These are phyloP conservation scores for Fusarium sp. DNA, from an alignment of 2,329 filamentous ascomycete genomes.

Conservation along the genomic window DNA sequence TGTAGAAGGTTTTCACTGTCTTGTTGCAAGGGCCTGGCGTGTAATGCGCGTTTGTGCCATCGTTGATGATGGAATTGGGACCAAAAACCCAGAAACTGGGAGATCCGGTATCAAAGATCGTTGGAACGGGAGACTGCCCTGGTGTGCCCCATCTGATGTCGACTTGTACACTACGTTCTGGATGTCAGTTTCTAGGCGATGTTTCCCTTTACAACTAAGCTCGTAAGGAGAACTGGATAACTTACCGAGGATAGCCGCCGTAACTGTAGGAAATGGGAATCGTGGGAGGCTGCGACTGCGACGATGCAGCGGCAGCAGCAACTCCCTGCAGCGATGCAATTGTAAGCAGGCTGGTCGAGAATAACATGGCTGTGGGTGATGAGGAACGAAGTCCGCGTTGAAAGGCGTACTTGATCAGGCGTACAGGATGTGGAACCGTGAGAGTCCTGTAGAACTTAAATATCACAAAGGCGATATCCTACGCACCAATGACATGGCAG, in stretches of 20 bases:
- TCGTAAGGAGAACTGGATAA: neutral
- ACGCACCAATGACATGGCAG: too few species aligned
- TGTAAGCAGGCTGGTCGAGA: neutral
- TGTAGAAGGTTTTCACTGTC: constrained; percentile 12
- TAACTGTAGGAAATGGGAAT: constrained; percentile 10
- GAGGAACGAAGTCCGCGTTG: too few species aligned
- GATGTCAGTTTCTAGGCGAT: neutral
- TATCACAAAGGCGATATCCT: too few species aligned
- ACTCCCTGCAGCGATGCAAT: neutral
- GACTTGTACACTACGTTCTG: constrained; percentile 7
- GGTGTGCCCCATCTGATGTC: constrained; percentile 22
- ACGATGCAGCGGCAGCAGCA: neutral
- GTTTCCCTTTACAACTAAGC: too few species aligned
- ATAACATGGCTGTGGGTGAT: neutral
- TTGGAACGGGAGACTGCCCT: constrained; percentile 10
- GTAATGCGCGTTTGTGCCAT: constrained; percentile 3
- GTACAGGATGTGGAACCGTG: too few species aligned
- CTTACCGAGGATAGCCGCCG: constrained; percentile 16
- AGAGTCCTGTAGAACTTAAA: too few species aligned
- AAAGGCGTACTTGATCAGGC: too few species aligned
- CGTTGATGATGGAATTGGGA: constrained; percentile 16
- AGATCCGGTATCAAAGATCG: constrained; percentile 17
- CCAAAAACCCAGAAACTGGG: constrained; percentile 19
- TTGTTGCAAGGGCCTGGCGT: constrained; percentile 18
- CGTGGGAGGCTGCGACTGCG: constrained; percentile 7